Conservation (phyloP, 345 rosid species). For the Cochlearia excelsa region DNA sequence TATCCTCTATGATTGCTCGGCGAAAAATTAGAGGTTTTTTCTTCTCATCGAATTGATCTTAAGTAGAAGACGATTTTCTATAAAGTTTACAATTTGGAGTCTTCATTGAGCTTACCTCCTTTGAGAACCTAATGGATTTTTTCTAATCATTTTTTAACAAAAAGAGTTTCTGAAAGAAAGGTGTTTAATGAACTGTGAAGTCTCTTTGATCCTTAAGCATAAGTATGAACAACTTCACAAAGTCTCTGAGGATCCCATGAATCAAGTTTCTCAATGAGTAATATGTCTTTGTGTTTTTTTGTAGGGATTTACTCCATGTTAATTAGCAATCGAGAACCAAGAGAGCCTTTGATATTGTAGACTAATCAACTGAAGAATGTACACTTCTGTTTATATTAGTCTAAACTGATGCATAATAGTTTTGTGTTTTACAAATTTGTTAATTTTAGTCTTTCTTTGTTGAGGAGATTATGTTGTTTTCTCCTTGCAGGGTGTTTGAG, state of each 20-base stretch:
- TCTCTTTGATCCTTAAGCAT: constrained; percentile 85
- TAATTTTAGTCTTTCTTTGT: no score
- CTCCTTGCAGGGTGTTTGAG: constrained; percentile 82
- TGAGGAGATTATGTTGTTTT: constrained; percentile 11
- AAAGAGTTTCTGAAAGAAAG: constrained; percentile 95
- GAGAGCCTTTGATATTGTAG: neutral
- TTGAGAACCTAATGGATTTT: neutral
- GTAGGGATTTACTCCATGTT: no score
- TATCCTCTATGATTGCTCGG: neutral
- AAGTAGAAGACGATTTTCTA: no score
- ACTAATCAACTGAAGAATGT: no score
- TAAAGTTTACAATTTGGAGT: neutral
- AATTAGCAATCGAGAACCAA: neutral
- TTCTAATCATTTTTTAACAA: neutral
- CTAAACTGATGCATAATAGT: no score
- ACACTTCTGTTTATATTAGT: no score
- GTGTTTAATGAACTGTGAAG: constrained; percentile 98
- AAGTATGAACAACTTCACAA: constrained; percentile 91
- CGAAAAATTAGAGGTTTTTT: constrained; percentile 8
- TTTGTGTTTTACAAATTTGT: no score
- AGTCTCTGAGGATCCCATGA: constrained; percentile 86
- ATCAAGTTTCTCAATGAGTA: constrained; percentile 93
- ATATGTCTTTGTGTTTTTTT: no score
- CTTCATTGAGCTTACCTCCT: neutral
- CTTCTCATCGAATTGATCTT: constrained; percentile 15